Percentiles rank a stretch among this genome's conserved stretches.
Evolutionary conservation across 177 flowering plant genomes (phyloP).

Genomic region (Tripterygium wilfordii): DNA sequence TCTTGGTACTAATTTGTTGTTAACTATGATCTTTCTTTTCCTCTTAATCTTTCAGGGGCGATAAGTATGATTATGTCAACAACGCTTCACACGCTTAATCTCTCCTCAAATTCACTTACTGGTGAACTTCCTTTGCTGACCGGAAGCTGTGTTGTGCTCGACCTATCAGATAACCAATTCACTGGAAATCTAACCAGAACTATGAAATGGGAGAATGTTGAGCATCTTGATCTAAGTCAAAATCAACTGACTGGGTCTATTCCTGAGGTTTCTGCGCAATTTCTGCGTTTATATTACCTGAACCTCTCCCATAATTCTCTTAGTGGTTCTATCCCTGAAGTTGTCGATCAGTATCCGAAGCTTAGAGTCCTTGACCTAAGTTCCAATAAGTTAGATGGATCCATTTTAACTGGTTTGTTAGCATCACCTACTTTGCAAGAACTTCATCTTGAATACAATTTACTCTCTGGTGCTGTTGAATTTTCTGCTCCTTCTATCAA

Average conservation of each 20-base stretch:
- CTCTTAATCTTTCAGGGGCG: constrained; percentile 56
- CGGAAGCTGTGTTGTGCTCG: constrained; percentile 71
- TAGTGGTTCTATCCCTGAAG: constrained; percentile 47
- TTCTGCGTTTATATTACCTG: constrained; percentile 74
- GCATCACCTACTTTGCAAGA: constrained; percentile 63
- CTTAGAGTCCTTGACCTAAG: constrained; percentile 75
- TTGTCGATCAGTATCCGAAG: constrained; percentile 60
- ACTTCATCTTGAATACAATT: constrained; percentile 63
- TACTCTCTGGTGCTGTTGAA: constrained; percentile 43
- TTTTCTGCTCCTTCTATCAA: constrained; percentile 37
- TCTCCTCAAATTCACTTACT: constrained; percentile 72
- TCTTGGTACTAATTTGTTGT: not conserved
- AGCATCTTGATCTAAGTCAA: constrained; percentile 84
- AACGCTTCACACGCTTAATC: constrained; percentile 58
- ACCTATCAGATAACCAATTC: constrained; percentile 68
- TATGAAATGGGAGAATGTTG: constrained; percentile 80
- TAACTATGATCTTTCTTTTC: not conserved
- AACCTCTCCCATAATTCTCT: constrained; percentile 77
- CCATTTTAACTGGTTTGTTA: constrained; percentile 45
- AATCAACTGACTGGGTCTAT: constrained; percentile 68
- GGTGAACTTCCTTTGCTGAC: constrained; percentile 85
- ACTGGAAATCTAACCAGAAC: constrained; percentile 65
- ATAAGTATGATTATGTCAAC: constrained; percentile 70
- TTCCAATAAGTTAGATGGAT: constrained; percentile 65
- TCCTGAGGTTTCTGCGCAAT: constrained; percentile 67